Percentiles rank a stretch among this genome's conserved stretches.
Evolutionary conservation across 495 filamentous ascomycete species (phyloP).

Genomic region (Neurospora intermedia): DNA sequence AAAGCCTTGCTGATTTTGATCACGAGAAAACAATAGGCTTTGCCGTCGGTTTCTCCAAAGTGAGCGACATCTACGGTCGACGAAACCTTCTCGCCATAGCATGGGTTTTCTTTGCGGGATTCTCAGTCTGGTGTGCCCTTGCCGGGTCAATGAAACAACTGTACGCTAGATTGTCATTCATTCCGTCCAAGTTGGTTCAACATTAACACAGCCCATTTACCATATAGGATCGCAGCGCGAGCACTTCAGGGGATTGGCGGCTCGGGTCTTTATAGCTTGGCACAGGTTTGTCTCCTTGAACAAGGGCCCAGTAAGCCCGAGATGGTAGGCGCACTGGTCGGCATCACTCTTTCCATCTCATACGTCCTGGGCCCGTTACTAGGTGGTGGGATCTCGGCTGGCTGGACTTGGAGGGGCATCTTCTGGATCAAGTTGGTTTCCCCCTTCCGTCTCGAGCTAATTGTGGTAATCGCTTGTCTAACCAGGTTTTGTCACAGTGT

Average conservation of each 20-base stretch:
- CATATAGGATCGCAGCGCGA: slow-evolving; percentile 43
- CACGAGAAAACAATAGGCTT: slow-evolving; percentile 27
- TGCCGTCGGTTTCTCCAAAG: slow-evolving; percentile 46
- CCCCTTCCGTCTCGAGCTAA: background rate
- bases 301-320: slow-evolving; percentile 39
- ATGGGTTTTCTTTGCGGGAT: slow-evolving; percentile 43
- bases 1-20: background rate
- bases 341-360: slow-evolving; percentile 33
- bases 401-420: slow-evolving; percentile 54
- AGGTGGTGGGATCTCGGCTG: slow-evolving; percentile 55
- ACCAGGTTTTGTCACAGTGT: slow-evolving; percentile 23
- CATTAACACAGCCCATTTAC: background rate
- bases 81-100: slow-evolving; percentile 36
- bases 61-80: slow-evolving; percentile 50
- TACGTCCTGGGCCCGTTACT: slow-evolving; percentile 53
- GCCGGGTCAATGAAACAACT: slow-evolving; percentile 41
- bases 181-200: background rate
- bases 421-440: slow-evolving; percentile 57
- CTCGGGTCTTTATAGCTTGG: slow-evolving; percentile 46
- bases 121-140: slow-evolving; percentile 47
- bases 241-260: slow-evolving; percentile 53
- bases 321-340: slow-evolving; percentile 33
- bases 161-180: slow-evolving; percentile 24
- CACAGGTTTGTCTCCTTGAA: slow-evolving; percentile 44
- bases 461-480: background rate